A percentile compares a stretch with the other conserved stretches of the same genome.
Conservation (phyloP, 768 basidiomycete genomes). For the Russula olivacea region DNA sequence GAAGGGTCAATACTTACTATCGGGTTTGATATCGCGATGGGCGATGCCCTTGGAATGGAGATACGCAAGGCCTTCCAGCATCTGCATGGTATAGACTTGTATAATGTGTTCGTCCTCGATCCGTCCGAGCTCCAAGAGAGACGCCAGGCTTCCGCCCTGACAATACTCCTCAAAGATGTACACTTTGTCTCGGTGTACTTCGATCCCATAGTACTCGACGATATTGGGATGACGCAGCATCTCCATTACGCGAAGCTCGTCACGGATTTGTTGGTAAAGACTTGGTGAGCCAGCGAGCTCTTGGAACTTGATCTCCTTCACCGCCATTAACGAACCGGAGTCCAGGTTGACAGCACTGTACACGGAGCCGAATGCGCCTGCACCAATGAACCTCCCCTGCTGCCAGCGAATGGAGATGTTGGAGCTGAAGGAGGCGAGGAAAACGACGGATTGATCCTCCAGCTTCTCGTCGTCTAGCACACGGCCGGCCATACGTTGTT, state of each 20-base stretch:
- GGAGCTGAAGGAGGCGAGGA: conserved; percentile 91
- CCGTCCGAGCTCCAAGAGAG: conserved; percentile 83
- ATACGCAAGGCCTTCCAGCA: conserved; percentile 91
- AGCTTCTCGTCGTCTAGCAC: conserved; percentile 91
- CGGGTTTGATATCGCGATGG: conserved; percentile 97
- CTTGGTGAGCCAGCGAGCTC: conserved; percentile 84
- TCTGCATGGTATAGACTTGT: conserved; percentile 94
- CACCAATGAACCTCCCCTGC: conserved; percentile 95
- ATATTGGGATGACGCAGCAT: conserved; percentile 96
- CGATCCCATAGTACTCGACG: conserved; percentile 98
- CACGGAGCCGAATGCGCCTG: conserved; percentile 99
- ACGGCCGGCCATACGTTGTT: conserved; percentile 78
- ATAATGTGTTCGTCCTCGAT: conserved; percentile 97
- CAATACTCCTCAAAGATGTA: conserved; percentile 99
- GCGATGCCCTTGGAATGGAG: conserved; percentile 89
- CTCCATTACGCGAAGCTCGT: conserved; percentile 97
- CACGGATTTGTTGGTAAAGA: conserved; percentile 87
- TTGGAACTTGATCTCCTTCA: conserved; percentile 97
- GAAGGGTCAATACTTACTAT: conserved; percentile 60
- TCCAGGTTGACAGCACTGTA: conserved; percentile 97
- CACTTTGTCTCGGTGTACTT: conserved; percentile 97
- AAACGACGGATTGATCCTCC: conserved; percentile 90
- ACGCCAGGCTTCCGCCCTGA: conserved; percentile 87
- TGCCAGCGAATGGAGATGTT: conserved; percentile 98
- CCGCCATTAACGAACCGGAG: conserved; percentile 94